phyloP scores from a whole-genome alignment of 345 rosid genomes.

The Adansonia digitata region DNA sequence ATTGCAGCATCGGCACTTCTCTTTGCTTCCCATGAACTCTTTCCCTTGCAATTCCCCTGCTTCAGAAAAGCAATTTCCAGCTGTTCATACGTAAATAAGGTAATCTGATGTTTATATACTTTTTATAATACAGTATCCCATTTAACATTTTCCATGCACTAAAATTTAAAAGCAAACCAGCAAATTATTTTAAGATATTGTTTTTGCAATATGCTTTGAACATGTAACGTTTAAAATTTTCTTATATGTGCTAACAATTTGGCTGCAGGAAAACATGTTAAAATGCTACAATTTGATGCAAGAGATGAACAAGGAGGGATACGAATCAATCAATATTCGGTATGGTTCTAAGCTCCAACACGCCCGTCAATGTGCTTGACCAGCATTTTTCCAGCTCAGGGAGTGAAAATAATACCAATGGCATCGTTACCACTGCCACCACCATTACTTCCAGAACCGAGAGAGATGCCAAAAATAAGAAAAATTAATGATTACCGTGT shows the following conservation, averaged over 20 bases:
- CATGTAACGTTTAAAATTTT: no score
- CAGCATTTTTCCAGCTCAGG: conserved; percentile 43
- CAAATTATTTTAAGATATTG: no score
- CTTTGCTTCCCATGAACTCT: conserved; percentile 46
- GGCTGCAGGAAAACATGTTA: conserved; percentile 40
- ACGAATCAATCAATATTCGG: conserved; percentile 33
- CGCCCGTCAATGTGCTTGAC: conserved; percentile 53
- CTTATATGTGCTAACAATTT: not conserved
- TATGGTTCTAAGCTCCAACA: conserved; percentile 33
- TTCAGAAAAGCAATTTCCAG: conserved; percentile 36
- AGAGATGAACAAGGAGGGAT: no score
- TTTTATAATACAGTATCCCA: no score
- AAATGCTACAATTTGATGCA: conserved; percentile 45
- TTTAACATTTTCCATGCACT: no score
- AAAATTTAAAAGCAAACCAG: no score
- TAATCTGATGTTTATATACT: conserved; percentile 16
- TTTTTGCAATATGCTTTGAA: not conserved
- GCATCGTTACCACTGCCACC: conserved; percentile 12
- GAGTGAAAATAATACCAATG: conserved; percentile 31
- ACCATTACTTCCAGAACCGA: not conserved
- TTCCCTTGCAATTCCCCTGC: conserved; percentile 43
- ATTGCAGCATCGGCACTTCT: conserved; percentile 72
- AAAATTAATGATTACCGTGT: conserved; percentile 22
- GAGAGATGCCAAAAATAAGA: conserved; percentile 30
- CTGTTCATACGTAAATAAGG: conserved; percentile 66